Base-by-base conservation (phyloP, 331 rosid genomes). In the Quercus lobata region DNA sequence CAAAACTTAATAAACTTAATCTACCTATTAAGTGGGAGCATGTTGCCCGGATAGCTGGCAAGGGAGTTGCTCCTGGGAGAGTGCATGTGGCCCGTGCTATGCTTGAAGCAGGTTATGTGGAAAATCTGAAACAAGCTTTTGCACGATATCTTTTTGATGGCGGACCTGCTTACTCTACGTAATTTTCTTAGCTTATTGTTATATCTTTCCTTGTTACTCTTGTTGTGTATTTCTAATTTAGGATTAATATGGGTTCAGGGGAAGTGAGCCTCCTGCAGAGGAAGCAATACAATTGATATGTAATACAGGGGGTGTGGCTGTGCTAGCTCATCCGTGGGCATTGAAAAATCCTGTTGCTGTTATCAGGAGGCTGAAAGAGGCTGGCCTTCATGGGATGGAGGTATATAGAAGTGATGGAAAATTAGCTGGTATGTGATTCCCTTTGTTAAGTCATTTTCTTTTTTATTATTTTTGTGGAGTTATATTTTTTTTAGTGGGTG, bases 311-410 rank as follows among this genome's bases (percentile, higher is more conserved):
- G 98, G 98, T 34, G 87, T 95, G 35, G 89, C 99, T 17, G 99
- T 93, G 15, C 86, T 95, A 61, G 99, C 99, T 93, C 97, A 95
- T 86, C 99, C 99, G 22, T 95, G 99, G 99, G 97, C 97, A 3
- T 75, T 95, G 71, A 95, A 93, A 85, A 90, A 89, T 79, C 92
- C 93, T 2, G 84, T 83, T 79, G 81, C 93, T 54, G 62, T 95
- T 57, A 77, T 92, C 18, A 89, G 87, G 83, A 85, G 94, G 76
- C 87, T 93, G 68, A 89, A 85, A 85, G 97, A 90, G 82, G 99
- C 94, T 16, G 99, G 99, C 69, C 99, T 95, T 80, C 97, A 92
- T 73, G 99, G 99, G 79, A 90, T 93, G 81, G 97, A 95, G 84
- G 99, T 91, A 81, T 83, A 89, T 86, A 89, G 93, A 84, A 92